These are phyloP conservation scores for Clarireedia paspali DNA, from an alignment of 2,329 filamentous ascomycete genomes.

Conservation along the genomic window DNA sequence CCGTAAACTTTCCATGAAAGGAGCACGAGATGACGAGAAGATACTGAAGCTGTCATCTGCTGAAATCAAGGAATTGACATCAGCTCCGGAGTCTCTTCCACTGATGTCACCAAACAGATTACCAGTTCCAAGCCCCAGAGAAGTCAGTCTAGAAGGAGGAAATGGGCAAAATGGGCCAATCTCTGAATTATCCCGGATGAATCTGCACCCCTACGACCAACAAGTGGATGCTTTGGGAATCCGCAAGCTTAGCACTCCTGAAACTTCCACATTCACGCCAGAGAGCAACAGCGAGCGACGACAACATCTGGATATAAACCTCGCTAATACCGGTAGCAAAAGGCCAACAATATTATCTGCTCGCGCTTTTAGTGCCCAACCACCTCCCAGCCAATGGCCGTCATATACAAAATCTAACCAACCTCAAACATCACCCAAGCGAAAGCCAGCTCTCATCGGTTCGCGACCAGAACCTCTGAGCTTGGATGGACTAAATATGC, in stretches of 20 bases:
- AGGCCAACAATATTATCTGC: constrained; percentile 23
- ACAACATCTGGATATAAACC: constrained; percentile 11
- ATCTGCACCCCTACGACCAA: constrained; percentile 13
- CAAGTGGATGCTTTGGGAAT: background rate
- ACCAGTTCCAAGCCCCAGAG: constrained; percentile 24
- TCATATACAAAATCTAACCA: constrained; percentile 18
- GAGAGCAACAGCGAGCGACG: constrained; percentile 15
- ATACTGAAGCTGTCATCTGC: constrained; percentile 48
- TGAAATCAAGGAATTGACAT: constrained; percentile 51
- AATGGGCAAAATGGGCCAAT: constrained; percentile 11
- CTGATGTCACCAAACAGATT: constrained; percentile 36
- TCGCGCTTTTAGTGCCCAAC: constrained; percentile 22
- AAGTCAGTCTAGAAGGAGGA: constrained; percentile 26
- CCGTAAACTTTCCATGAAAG: constrained; percentile 19
- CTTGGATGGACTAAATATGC: constrained; percentile 9
- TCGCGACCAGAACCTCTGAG: constrained; percentile 23
- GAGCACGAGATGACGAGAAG: constrained; percentile 29
- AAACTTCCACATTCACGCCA: constrained; percentile 8
- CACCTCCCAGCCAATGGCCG: constrained; percentile 14
- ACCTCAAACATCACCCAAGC: constrained; percentile 22
- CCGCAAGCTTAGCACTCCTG: constrained; percentile 11
- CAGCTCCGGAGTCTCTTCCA: constrained; percentile 50
- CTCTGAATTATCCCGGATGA: constrained; percentile 13
- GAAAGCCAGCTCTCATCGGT: constrained; percentile 18
- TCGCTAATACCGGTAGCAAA: constrained; percentile 12